Conservation (phyloP, 352 stramenopile genomes). For the Globisporangium abappressorium region DNA sequence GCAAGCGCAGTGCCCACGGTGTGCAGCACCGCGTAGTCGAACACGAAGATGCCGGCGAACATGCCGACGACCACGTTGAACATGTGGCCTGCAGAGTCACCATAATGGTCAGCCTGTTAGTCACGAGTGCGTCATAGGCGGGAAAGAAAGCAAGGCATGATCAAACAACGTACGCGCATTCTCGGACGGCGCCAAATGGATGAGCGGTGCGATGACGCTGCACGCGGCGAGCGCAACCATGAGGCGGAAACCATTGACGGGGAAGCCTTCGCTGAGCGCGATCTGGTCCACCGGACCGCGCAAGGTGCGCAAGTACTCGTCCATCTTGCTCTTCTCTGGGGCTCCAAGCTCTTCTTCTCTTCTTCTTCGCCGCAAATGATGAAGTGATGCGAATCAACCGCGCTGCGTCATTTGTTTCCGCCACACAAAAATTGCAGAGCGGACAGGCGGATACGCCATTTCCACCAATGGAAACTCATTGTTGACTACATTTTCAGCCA, state of each 20-base stretch:
- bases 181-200: constrained; percentile 55
- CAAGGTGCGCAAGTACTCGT: constrained; percentile 58
- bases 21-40: constrained; percentile 76
- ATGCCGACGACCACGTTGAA: constrained; percentile 69
- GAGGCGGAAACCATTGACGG: constrained; percentile 72
- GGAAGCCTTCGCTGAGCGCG: constrained; percentile 67
- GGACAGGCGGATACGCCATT: background rate
- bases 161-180: constrained; percentile 44
- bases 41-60: constrained; percentile 71
- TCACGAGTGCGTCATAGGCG: background rate
- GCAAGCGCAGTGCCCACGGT: constrained; percentile 51
- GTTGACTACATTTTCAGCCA: constrained; percentile 16
- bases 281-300: constrained; percentile 66
- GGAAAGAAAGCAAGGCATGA: background rate
- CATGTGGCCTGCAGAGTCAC: constrained; percentile 46
- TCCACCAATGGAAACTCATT: constrained; percentile 35
- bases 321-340: constrained; percentile 13
- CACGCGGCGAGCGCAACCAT: constrained; percentile 68
- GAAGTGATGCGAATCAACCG: constrained; percentile 26
- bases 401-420: constrained; percentile 12
- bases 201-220: constrained; percentile 62
- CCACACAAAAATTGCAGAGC: constrained; percentile 12
- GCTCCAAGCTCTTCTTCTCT: background rate
- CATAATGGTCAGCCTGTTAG: background rate
- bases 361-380: constrained; percentile 8